phyloP scores from a whole-genome alignment of 1,284 basidiomycete species.

The Ustilago trichophora region DNA sequence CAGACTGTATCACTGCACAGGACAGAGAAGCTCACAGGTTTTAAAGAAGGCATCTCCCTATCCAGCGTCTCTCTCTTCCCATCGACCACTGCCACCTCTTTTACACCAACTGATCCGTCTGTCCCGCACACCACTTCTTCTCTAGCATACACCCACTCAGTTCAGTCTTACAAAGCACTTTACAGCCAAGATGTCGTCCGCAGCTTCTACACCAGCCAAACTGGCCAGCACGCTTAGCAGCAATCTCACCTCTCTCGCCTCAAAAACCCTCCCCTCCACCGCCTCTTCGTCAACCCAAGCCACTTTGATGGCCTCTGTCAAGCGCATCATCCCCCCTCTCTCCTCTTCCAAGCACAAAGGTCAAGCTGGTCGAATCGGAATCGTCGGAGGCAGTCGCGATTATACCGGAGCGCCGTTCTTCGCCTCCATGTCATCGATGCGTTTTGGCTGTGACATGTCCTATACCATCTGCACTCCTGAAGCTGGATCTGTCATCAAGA shows the following conservation, averaged over 20 bases:
- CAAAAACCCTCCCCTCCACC: conserved; percentile 2
- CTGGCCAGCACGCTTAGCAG: conserved; percentile 6
- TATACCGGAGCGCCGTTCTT: conserved; percentile 96
- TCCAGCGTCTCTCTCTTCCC: too few relatives aligned
- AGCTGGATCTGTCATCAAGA: conserved; percentile 90
- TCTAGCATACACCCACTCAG: too few relatives aligned
- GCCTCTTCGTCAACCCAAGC: conserved; percentile 5
- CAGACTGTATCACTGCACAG: too few relatives aligned
- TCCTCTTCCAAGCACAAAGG: conserved; percentile 89
- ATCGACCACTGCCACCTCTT: too few relatives aligned
- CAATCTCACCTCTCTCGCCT: conserved; percentile 14
- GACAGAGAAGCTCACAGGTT: too few relatives aligned
- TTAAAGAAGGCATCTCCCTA: too few relatives aligned
- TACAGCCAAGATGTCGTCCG: conserved; percentile 16
- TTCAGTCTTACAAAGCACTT: too few relatives aligned
- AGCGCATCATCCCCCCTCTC: conserved; percentile 82
- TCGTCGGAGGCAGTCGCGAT: conserved; percentile 90
- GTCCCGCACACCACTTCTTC: too few relatives aligned
- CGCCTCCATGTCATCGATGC: conserved; percentile 54
- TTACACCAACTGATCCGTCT: too few relatives aligned
- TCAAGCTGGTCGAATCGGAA: conserved; percentile 92
- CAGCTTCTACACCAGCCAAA: conserved; percentile 18
- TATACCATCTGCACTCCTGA: conserved; percentile 93
- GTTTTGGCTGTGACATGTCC: conserved; percentile 82
- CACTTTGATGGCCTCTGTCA: conserved; percentile 68